Base-by-base conservation (phyloP, 192 early-diverging fungal genomes). In the Backusella australiensis region DNA sequence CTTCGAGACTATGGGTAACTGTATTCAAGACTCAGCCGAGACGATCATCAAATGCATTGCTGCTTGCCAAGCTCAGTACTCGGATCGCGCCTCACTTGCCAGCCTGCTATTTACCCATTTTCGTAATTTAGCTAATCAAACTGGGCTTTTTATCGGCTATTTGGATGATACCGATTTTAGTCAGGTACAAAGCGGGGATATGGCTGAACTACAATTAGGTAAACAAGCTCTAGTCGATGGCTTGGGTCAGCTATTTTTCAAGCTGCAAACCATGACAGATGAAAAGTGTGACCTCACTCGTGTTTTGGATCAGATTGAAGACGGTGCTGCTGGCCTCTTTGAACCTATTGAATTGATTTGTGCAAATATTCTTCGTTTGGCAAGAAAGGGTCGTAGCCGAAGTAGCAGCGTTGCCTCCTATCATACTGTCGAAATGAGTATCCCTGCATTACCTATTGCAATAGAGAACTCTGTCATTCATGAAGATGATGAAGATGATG, bases 31-130 rank as follows among this genome's bases (percentile, higher is more conserved):
- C n/a, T 79, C 80, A 7, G 49, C 73, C 15, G 73, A 77, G 9
- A 26, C 76, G 7, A 77, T 77, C 26, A 29, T 65, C 4, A 32
- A n/a, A 52, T 63, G 70, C 19, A 41, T 77, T 36, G 32, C 32
- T 1, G 32, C 56, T 29, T 19, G 19, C 1, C 56, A 42, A 35
- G 23, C 29, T 32, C 52, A 75, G 14, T 26, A 71, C 19, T 26
- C 34, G 9, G 26, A 68, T 29, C 34, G 29, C 9, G 19, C 41
- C 15, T 41, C 76, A 6, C 42, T 77, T 2, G 73, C 75, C 4
- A 73, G 75, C 21, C 74, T 69, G 1, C 32, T 79, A 34, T 73
- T 82, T 67, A 79, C 81, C 19, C 81, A 82, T 49, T 82, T 79
- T 73, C 77, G 81, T 9, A 76, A 76, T 32, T 49, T 82, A 3